A percentile compares a stretch with the other conserved stretches of the same genome.
Evolutionary conservation across 2,329 filamentous ascomycete genomes (phyloP).

Genomic region (Boeremia lycopersici): DNA sequence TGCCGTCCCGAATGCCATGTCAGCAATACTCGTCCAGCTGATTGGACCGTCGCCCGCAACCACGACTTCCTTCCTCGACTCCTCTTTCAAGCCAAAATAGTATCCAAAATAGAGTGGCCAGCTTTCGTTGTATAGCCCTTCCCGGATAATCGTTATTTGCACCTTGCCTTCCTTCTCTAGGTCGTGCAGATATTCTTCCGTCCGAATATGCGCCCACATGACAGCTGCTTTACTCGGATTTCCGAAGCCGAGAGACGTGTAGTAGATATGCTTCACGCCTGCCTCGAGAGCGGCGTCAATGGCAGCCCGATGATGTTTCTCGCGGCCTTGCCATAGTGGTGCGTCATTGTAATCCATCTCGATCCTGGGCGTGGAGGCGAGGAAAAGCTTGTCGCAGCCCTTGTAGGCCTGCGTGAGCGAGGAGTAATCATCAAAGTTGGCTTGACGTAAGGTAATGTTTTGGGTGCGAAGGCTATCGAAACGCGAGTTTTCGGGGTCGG

Average conservation of each 20-base stretch:
- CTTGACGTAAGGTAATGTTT: conserved; percentile 45
- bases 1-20: conserved; percentile 53
- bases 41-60: conserved; percentile 52
- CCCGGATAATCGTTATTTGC: conserved; percentile 48
- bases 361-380: conserved; percentile 53
- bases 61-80: conserved; percentile 46
- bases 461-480: conserved; percentile 41
- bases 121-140: conserved; percentile 55
- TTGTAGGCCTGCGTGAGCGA: conserved; percentile 44
- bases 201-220: conserved; percentile 55
- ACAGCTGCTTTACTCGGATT: conserved; percentile 51
- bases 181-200: conserved; percentile 49
- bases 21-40: conserved; percentile 52
- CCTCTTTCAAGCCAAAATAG: conserved; percentile 43
- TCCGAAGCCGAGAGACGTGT: conserved; percentile 52
- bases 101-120: conserved; percentile 57
- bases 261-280: conserved; percentile 54
- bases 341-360: conserved; percentile 53
- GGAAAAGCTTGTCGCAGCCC: conserved; percentile 51
- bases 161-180: conserved; percentile 28
- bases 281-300: conserved; percentile 51
- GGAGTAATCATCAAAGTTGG: conserved; percentile 48
- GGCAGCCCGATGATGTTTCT: conserved; percentile 52
- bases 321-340: conserved; percentile 49
- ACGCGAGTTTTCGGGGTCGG: conserved; percentile 18